phyloP scores from a whole-genome alignment of 352 stramenopile species.

The Globisporangium canariense region DNA sequence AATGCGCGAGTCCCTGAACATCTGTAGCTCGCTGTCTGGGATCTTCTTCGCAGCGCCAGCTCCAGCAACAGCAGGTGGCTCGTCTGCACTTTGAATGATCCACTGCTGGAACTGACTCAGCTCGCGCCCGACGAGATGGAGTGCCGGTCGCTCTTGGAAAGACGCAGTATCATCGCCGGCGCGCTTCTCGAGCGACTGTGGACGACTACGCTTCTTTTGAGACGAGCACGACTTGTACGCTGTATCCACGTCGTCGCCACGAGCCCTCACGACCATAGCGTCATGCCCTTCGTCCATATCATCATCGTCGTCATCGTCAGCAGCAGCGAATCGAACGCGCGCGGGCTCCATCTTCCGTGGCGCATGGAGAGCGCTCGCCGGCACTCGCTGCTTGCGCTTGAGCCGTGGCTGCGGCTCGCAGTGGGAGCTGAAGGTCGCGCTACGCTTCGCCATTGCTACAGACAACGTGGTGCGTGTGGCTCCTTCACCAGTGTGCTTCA shows the following conservation, averaged over 20 bases:
- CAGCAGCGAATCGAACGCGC: neutral
- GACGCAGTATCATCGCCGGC: neutral
- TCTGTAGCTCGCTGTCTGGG: constrained; percentile 39
- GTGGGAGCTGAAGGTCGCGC: neutral
- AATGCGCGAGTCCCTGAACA: constrained; percentile 39
- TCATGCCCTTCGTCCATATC: neutral
- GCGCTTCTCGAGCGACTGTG: neutral
- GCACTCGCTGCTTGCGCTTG: constrained; percentile 3
- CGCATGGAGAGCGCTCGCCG: neutral
- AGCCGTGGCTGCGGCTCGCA: neutral
- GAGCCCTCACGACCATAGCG: neutral
- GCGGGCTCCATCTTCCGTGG: constrained; percentile 1
- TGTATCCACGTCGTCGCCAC: neutral
- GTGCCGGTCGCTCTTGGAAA: neutral
- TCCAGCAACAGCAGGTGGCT: constrained; percentile 28
- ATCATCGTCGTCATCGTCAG: neutral
- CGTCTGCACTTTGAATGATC: constrained; percentile 35
- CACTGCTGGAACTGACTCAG: constrained; percentile 38
- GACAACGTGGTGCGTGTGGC: neutral
- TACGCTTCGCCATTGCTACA: neutral
- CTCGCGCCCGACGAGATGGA: constrained; percentile 16
- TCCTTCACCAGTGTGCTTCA: neutral
- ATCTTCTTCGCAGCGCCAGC: constrained; percentile 44
- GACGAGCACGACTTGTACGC: neutral
- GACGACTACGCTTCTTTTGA: constrained; percentile 1